These are phyloP conservation scores for Funneliformis mosseae DNA, from an alignment of 192 early-diverging fungal genomes.

Conservation along the genomic window DNA sequence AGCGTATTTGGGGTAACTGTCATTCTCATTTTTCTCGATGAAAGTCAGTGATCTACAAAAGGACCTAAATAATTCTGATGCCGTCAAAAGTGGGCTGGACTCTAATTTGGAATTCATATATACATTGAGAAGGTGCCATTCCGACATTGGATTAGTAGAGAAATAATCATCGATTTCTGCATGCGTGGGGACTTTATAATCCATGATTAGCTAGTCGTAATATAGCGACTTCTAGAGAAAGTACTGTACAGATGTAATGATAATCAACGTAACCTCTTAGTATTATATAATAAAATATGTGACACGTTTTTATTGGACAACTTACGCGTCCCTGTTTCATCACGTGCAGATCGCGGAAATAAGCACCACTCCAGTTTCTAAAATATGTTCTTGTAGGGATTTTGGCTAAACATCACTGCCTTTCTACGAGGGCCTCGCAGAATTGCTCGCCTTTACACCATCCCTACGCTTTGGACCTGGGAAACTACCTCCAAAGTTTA, in stretches of 20 bases:
- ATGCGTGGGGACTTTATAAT: slow-evolving; percentile 25
- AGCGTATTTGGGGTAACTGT: slow-evolving; percentile 27
- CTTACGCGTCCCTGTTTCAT: slow-evolving; percentile 20
- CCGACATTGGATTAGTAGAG: slow-evolving; percentile 9
- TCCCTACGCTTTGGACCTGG: slow-evolving; percentile 29
- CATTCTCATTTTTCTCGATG: slow-evolving; percentile 19
- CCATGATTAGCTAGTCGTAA: not conserved
- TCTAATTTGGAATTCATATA: slow-evolving; percentile 32
- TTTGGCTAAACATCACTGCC: not conserved
- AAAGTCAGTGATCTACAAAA: slow-evolving; percentile 11
- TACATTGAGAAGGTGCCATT: slow-evolving; percentile 26
- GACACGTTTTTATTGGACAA: slow-evolving; percentile 9
- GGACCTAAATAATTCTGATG: slow-evolving; percentile 28
- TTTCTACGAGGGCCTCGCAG: slow-evolving; percentile 23
- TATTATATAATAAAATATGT: too few relatives aligned
- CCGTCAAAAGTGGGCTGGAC: slow-evolving; percentile 8
- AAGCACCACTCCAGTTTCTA: not conserved
- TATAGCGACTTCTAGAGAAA: not conserved
- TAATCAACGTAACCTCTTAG: not conserved
- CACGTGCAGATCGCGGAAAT: slow-evolving; percentile 19
- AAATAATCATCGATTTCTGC: slow-evolving; percentile 28
- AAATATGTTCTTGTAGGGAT: too few relatives aligned
- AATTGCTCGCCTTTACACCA: slow-evolving; percentile 11
- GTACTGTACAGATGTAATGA: slow-evolving; percentile 11
- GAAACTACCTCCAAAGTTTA: slow-evolving; percentile 28